phyloP scores from a whole-genome alignment of 805 yeast species.

The Candida loeiensis region DNA sequence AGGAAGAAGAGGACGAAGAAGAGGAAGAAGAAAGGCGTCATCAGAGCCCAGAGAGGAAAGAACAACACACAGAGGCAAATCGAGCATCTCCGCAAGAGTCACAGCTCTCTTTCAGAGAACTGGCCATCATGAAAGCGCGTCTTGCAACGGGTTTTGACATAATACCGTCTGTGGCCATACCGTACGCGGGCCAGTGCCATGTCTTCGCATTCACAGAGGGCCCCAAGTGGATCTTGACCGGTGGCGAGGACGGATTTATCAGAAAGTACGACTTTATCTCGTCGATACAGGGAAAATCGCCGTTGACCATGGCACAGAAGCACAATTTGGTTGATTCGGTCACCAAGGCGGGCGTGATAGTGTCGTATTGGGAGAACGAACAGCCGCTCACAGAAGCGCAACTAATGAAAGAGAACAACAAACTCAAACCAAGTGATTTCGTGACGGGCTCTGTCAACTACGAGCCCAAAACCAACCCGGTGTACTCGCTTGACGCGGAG shows the following conservation, averaged over 20 bases:
- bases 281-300: slow-evolving; percentile 81
- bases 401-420: slow-evolving; percentile 36
- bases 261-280: slow-evolving; percentile 84
- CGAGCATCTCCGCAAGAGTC: slow-evolving; percentile 2
- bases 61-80: background rate
- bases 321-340: slow-evolving; percentile 87
- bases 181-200: slow-evolving; percentile 75
- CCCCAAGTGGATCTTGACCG: slow-evolving; percentile 83
- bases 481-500: slow-evolving; percentile 81
- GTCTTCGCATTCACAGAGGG: slow-evolving; percentile 75
- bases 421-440: slow-evolving; percentile 34
- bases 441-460: slow-evolving; percentile 37
- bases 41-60: slow-evolving; percentile 8
- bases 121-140: slow-evolving; percentile 42
- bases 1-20: slow-evolving; percentile 13
- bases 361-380: slow-evolving; percentile 95
- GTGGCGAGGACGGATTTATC: slow-evolving; percentile 94
- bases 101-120: slow-evolving; percentile 19
- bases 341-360: slow-evolving; percentile 75
- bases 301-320: slow-evolving; percentile 85
- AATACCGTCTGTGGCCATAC: slow-evolving; percentile 82
- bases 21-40: slow-evolving; percentile 16
- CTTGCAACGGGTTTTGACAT: slow-evolving; percentile 61
- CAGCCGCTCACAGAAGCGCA: slow-evolving; percentile 61
- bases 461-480: slow-evolving; percentile 75